Evolutionary conservation across 768 basidiomycete species (phyloP).

Genomic region (Fomitopsis serialis): DNA sequence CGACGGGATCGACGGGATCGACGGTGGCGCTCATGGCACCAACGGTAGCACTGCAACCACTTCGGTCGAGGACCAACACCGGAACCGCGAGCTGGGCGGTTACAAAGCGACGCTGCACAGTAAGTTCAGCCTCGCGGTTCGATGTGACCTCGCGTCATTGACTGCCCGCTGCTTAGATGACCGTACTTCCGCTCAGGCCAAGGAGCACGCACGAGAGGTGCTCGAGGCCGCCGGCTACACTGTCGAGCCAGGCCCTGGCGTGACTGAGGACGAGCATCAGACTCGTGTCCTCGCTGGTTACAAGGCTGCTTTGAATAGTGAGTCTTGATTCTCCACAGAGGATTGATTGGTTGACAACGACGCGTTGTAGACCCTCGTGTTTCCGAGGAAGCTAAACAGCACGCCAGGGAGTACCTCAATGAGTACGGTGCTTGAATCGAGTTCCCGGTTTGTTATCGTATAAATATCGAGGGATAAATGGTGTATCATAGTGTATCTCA

Average conservation of each 20-base stretch:
- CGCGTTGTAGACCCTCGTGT: constrained; percentile 38
- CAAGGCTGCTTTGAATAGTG: constrained; percentile 50
- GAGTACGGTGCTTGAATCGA: constrained; percentile 21
- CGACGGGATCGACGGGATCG: constrained; percentile 30
- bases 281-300: constrained; percentile 49
- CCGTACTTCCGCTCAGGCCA: constrained; percentile 41
- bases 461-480: not conserved
- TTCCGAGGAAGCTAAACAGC: constrained; percentile 42
- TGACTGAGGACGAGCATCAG: constrained; percentile 34
- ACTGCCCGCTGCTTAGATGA: constrained; percentile 29
- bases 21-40: constrained; percentile 6
- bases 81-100: constrained; percentile 32
- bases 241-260: constrained; percentile 23
- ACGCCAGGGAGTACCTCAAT: constrained; percentile 37
- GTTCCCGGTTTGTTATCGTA: not conserved
- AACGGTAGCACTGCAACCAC: too few relatives aligned
- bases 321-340: constrained; percentile 13
- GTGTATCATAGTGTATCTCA: not conserved
- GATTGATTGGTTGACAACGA: not conserved
- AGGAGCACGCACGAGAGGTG: constrained; percentile 49
- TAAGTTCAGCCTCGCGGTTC: constrained; percentile 10
- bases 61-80: constrained; percentile 10
- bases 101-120: constrained; percentile 47
- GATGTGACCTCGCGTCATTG: not conserved
- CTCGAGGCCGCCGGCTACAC: constrained; percentile 39